These are phyloP conservation scores for Adansonia rubrostipa DNA, from an alignment of 441 rosid genomes.

Conservation along the genomic window DNA sequence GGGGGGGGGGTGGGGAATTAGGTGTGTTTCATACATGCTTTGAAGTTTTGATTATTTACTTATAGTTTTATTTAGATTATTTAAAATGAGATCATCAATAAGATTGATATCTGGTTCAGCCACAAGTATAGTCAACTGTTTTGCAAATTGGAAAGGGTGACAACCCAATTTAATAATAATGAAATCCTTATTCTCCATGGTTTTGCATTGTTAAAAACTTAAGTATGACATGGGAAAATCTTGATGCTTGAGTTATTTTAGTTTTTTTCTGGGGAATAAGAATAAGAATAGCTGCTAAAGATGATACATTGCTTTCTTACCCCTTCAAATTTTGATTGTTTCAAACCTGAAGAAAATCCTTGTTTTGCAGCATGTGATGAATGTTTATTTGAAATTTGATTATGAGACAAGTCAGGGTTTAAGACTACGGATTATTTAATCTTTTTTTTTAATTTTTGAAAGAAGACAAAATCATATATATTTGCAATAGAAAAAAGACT, in stretches of 20 bases:
- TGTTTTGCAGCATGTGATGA: constrained; percentile 12
- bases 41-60: neutral
- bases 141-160: neutral
- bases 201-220: neutral
- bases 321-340: constrained; percentile 2
- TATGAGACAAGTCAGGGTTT: neutral
- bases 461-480: constrained; percentile 9
- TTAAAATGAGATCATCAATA: constrained; percentile 20
- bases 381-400: neutral
- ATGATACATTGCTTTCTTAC: neutral
- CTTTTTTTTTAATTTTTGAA: neutral
- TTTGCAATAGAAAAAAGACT: constrained; percentile 13
- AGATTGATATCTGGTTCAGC: neutral
- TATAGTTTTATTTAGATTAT: neutral
- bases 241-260: neutral
- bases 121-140: neutral
- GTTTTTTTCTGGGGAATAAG: too few species aligned
- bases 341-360: neutral
- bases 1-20: neutral
- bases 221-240: neutral
- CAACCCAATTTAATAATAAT: neutral
- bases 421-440: neutral
- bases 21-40: neutral
- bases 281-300: too few species aligned
- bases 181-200: neutral